Percentiles rank a stretch among this genome's conserved stretches.
phyloP scores from a whole-genome alignment of 148 eudicot species.

The Camellia sinensis region DNA sequence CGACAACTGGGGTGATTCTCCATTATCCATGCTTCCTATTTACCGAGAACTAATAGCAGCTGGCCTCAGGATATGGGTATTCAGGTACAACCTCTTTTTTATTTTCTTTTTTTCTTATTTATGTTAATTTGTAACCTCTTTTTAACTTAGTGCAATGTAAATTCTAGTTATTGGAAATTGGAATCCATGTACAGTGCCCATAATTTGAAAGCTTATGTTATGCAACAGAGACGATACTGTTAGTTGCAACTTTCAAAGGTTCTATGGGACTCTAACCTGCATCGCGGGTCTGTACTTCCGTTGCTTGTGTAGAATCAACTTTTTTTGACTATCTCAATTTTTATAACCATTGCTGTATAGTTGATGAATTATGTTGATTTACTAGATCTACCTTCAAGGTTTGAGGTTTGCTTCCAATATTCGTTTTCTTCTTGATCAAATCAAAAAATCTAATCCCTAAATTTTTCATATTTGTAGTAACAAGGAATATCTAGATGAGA shows the following conservation, averaged over 20 bases:
- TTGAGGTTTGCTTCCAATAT: not conserved
- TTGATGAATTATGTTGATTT: not conserved
- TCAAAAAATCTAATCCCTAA: not conserved
- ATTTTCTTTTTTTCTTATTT: not conserved
- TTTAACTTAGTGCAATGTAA: not conserved
- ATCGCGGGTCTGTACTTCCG: not conserved
- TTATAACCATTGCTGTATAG: not conserved
- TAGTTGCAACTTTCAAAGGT: not conserved
- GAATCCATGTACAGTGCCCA: not conserved
- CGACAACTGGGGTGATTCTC: slow-evolving; percentile 83
- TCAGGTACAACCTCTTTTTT: slow-evolving; percentile 41
- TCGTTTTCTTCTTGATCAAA: not conserved
- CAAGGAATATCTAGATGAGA: not conserved
- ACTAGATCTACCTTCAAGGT: not conserved
- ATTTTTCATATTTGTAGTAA: not conserved
- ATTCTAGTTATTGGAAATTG: not conserved
- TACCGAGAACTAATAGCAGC: slow-evolving; percentile 80
- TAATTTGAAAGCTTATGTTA: too few species aligned
- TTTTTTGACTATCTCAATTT: not conserved
- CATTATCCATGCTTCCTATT: slow-evolving; percentile 89
- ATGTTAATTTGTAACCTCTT: not conserved
- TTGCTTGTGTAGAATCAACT: not conserved
- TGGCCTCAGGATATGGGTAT: slow-evolving; percentile 88
- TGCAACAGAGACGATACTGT: not conserved
- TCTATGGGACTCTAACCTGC: not conserved